A percentile compares a stretch with the other conserved stretches of the same genome.
Conservation (phyloP, 805 yeast genomes). For the Wickerhamiella sergipiensis region DNA sequence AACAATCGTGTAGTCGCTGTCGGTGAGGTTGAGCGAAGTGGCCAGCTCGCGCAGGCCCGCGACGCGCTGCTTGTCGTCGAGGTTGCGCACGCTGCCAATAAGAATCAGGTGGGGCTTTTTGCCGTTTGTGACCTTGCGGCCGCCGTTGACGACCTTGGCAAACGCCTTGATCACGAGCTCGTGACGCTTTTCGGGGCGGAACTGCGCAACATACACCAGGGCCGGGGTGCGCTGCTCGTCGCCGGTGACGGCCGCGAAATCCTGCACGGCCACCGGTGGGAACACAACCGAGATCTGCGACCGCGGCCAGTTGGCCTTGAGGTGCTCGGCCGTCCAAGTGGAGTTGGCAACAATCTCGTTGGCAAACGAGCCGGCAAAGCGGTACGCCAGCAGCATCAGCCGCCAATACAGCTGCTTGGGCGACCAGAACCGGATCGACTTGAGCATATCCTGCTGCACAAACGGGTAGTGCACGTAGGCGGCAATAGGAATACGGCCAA, state of each 20-base stretch:
- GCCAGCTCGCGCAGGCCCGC: slow-evolving; percentile 34
- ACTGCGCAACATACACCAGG: slow-evolving; percentile 67
- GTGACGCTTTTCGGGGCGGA: slow-evolving; percentile 91
- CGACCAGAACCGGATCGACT: slow-evolving; percentile 12
- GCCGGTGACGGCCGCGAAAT: slow-evolving; percentile 24
- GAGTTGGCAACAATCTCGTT: slow-evolving; percentile 66
- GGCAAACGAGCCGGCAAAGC: slow-evolving; percentile 51
- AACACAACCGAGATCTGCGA: slow-evolving; percentile 41
- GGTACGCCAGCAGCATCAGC: slow-evolving; percentile 46
- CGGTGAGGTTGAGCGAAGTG: slow-evolving; percentile 30
- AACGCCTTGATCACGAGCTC: slow-evolving; percentile 52
- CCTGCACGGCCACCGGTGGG: slow-evolving; percentile 82
- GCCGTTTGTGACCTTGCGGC: slow-evolving; percentile 10
- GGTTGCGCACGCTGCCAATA: slow-evolving; percentile 73
- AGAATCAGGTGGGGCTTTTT: slow-evolving; percentile 47
- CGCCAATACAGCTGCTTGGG: slow-evolving; percentile 60
- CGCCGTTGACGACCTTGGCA: slow-evolving; percentile 30
- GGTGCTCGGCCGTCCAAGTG: slow-evolving; percentile 81
- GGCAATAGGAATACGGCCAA: slow-evolving; percentile 58
- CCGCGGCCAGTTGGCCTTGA: slow-evolving; percentile 47
- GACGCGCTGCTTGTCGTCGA: slow-evolving; percentile 50
- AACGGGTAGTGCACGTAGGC: slow-evolving; percentile 94
- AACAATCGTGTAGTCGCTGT: slow-evolving; percentile 36
- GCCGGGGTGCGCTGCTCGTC: slow-evolving; percentile 14
- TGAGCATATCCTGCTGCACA: slow-evolving; percentile 69